Evolutionary conservation across 805 yeast genomes (phyloP).

Genomic region (Barnettozyma salicaria): DNA sequence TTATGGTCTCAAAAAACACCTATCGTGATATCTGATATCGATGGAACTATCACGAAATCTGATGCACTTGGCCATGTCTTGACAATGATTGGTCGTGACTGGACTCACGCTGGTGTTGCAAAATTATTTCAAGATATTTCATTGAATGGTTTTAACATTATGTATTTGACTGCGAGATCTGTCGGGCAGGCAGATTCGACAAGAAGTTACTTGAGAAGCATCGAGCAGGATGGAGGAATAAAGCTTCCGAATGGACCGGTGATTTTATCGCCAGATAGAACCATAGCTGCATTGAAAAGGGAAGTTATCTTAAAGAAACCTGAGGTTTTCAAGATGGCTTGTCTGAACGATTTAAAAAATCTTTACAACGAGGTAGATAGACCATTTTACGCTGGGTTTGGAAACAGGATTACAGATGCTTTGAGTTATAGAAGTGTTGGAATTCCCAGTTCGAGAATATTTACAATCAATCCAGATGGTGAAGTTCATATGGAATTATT

Average conservation of each 20-base stretch:
- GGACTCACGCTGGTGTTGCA: constrained; percentile 98
- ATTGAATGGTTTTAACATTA: constrained; percentile 83
- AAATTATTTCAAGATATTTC: constrained; percentile 81
- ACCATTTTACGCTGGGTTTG: constrained; percentile 97
- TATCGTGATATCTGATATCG: constrained; percentile 93
- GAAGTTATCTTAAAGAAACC: constrained; percentile 94
- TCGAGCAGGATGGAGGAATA: constrained; percentile 62
- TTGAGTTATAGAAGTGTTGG: constrained; percentile 89
- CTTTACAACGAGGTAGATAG: constrained; percentile 53
- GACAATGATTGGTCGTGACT: constrained; percentile 89
- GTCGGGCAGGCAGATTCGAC: constrained; percentile 95
- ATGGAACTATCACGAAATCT: constrained; percentile 95
- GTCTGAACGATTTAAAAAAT: constrained; percentile 77
- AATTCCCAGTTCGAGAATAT: constrained; percentile 88
- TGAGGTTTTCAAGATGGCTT: constrained; percentile 98
- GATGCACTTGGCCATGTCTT: constrained; percentile 96
- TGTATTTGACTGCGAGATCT: constrained; percentile 90
- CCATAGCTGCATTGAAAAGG: constrained; percentile 88
- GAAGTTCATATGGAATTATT: constrained; percentile 96
- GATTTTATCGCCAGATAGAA: constrained; percentile 89
- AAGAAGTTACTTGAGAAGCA: constrained; percentile 70
- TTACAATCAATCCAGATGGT: constrained; percentile 93
- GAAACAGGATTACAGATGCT: constrained; percentile 95
- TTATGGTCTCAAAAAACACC: constrained; percentile 84
- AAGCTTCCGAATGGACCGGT: constrained; percentile 88